Evolutionary conservation across 805 yeast species (phyloP).

Genomic region (Saccharomycodes ludwigii): DNA sequence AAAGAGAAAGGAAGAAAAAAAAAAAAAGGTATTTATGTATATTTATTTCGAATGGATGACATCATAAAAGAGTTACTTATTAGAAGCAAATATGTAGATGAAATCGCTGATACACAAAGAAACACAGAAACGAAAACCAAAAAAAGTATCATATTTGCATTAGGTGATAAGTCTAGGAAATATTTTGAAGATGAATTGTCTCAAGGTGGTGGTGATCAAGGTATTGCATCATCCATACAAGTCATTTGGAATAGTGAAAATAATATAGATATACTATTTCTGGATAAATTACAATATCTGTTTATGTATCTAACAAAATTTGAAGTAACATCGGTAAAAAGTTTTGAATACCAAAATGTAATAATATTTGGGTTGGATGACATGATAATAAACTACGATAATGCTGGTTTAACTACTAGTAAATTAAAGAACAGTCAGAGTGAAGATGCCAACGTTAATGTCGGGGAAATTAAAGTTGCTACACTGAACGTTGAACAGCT

Average conservation of each 20-base stretch:
- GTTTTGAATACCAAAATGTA: conserved; percentile 11
- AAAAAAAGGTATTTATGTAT: neutral
- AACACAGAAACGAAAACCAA: too few relatives aligned
- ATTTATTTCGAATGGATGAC: conserved; percentile 1
- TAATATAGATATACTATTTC: conserved; percentile 16
- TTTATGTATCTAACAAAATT: conserved; percentile 23
- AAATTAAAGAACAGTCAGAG: too few relatives aligned
- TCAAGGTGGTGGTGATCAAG: conserved; percentile 6
- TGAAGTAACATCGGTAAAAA: conserved; percentile 13
- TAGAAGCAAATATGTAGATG: conserved; percentile 3
- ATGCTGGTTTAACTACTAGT: too few relatives aligned
- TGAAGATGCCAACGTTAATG: too few relatives aligned
- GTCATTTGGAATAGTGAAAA: conserved; percentile 9
- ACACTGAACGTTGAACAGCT: conserved; percentile 7
- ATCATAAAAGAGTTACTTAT: neutral
- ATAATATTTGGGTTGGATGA: conserved; percentile 21
- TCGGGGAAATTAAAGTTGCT: too few relatives aligned
- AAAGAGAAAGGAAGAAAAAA: neutral
- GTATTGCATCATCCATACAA: conserved; percentile 11
- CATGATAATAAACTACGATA: too few relatives aligned
- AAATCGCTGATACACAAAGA: too few relatives aligned
- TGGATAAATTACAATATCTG: conserved; percentile 20
- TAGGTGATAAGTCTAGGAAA: conserved; percentile 16
- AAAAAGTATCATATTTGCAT: conserved; percentile 14
- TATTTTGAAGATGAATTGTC: conserved; percentile 13